These are phyloP conservation scores for Puccinia polysora DNA, from an alignment of 1,284 basidiomycete species.

Conservation along the genomic window DNA sequence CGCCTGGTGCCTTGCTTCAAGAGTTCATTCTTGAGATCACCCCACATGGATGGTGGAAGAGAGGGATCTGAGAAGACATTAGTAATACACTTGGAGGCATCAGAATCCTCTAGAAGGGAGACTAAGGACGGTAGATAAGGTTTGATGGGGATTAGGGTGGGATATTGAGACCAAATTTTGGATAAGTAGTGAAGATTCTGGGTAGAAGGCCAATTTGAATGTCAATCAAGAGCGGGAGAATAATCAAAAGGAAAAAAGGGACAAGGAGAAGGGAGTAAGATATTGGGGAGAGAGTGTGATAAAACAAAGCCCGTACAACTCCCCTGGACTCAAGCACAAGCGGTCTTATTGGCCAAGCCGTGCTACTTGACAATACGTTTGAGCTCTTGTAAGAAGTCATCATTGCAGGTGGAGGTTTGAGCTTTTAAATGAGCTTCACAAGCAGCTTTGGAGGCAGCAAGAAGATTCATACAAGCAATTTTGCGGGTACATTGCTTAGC, in stretches of 20 bases:
- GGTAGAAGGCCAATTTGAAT: conserved; percentile 81
- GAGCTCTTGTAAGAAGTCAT: conserved; percentile 64
- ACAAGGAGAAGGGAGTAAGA: too few species aligned
- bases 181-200: too few species aligned
- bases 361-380: conserved; percentile 70
- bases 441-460: too few species aligned
- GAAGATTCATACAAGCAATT: conserved; percentile 69
- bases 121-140: too few species aligned
- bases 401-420: conserved; percentile 54
- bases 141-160: too few species aligned
- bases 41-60: conserved; percentile 75
- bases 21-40: conserved; percentile 89
- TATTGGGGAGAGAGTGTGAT: conserved; percentile 70
- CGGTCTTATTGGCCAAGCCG: too few species aligned
- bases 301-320: conserved; percentile 49
- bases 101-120: too few species aligned
- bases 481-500: conserved; percentile 65
- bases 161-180: too few species aligned
- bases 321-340: conserved; percentile 74
- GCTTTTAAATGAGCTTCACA: conserved; percentile 59
- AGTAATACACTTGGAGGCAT: conserved; percentile 71
- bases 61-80: conserved; percentile 75
- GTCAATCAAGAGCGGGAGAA: too few species aligned
- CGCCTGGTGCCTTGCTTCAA: conserved; percentile 76
- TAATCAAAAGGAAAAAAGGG: too few species aligned